Base-by-base conservation (phyloP, 208 protist genomes). In the Naegleria gruberi region DNA sequence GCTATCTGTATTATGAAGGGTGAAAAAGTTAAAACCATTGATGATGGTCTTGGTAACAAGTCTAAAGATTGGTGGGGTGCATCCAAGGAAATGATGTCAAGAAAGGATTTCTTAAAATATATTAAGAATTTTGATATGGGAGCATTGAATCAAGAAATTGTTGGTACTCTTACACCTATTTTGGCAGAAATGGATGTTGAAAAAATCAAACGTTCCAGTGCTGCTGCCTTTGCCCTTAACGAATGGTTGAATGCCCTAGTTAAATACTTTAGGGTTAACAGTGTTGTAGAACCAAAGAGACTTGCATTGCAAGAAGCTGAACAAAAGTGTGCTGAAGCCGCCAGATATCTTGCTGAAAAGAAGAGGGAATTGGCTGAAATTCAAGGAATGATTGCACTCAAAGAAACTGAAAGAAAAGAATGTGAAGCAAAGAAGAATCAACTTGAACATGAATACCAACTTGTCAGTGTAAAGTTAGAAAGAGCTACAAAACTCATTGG, bases 1-100 rank as follows among this genome's bases (percentile, higher is more conserved):
- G 97, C 98, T 17, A 98, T 99, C 90, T 99, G 97, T 93, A 98
- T 99, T 91, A 93, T 99, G 89, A 92, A 92, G 43, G 73, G 90
- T n/a, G 82, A 95, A 51, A 92, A 92, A 45, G 90, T 93, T 15
- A 89, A 84, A 86, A 84, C 43, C 84, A 57, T 37, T 17, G 65
- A 73, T 8, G 92, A 93, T 82, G 91, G 42, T 86, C 82, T 82
- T 19, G 92, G 92, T 46, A 94, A 94, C 73, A 91, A 93, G 65
- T 91, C 92, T n/a, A 88, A 93, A 51, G 92, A 92, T 77, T 93
- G 45, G 42, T 93, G 90, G 90, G 90, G 88, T 73, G n/a, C 94
- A 0, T 90, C 89, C 45, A 95, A 91, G 81, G 92, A 93, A 77
- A 55, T 95, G 42, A 89, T 95, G 85, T 57, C 85, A 44, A 93